Base-by-base conservation (phyloP, 495 filamentous ascomycete species). In the Penicillium lividum region DNA sequence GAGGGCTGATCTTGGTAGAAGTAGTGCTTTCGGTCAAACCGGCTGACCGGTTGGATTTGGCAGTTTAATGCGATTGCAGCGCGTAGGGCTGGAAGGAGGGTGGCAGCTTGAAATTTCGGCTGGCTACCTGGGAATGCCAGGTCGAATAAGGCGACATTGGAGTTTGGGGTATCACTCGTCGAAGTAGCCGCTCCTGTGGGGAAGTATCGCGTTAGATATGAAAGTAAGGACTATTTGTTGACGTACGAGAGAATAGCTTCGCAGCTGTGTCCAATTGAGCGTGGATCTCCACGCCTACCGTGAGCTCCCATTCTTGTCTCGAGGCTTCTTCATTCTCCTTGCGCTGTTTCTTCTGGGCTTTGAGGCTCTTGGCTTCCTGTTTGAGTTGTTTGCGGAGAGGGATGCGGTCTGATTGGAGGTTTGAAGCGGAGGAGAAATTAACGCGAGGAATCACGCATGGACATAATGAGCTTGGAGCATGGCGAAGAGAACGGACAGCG, bases 1-100 rank as follows among this genome's bases (percentile, higher is more conserved):
- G 88, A 79, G 7, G 95, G 94, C 68, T 99, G 94, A 72, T 99
- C 94, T 82, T 92, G 93, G 74, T 97, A 95, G 73, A 97, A 97
- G 70, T 99, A 99, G 67, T 99, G 94, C 70, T 99, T 99, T 50
- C 94, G 82, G 73, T 99, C 94, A 72, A 95, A 99, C 33, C 82
- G 82, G 66, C 91, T 95, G 47, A 81, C 80, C 2, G 72, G 79
- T 67, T 92, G 85, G 49, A 97, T 83, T 0, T 85, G 70, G 73
- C 94, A 98, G 46, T 85, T 82, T 33, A 99, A 77, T 3, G 92
- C 92, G 13, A 97, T 69, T 2, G 93, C 93, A 33, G 94, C 92
- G 53, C 94, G 86, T 27, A 99, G 69, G 29, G 94, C 94, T 36
- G 94, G 95, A 15, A 99, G 80, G 25, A 98, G 77, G 0, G 89